A percentile compares a stretch with the other conserved stretches of the same genome.
These are phyloP conservation scores for Tuber umbilicatum DNA, from an alignment of 495 filamentous ascomycete genomes.

Conservation along the genomic window DNA sequence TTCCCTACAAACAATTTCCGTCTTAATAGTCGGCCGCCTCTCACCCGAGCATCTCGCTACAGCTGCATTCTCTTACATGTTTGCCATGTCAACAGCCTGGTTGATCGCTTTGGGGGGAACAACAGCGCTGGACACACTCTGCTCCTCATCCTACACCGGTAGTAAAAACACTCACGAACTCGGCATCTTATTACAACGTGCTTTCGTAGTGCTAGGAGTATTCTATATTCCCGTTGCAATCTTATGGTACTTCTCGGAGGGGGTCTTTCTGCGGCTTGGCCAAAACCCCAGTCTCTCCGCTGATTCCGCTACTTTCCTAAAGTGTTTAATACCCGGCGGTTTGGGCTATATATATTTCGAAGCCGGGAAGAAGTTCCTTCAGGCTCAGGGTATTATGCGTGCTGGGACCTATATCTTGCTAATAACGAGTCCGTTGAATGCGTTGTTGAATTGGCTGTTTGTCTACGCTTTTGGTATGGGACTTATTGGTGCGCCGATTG, in stretches of 20 bases:
- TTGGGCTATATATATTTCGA: slow-evolving; percentile 91
- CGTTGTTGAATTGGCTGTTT: slow-evolving; percentile 70
- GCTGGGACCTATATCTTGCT: slow-evolving; percentile 82
- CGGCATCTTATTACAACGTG: slow-evolving; percentile 73
- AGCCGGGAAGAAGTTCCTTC: slow-evolving; percentile 82
- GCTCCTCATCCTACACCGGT: slow-evolving; percentile 78
- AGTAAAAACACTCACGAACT: slow-evolving; percentile 70
- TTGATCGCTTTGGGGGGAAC: slow-evolving; percentile 87
- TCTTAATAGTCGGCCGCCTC: slow-evolving; percentile 74
- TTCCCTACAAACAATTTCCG: slow-evolving; percentile 76
- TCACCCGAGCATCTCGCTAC: slow-evolving; percentile 76
- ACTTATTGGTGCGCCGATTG: slow-evolving; percentile 73
- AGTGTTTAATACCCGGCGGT: slow-evolving; percentile 73
- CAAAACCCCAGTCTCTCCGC: slow-evolving; percentile 72
- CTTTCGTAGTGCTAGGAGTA: slow-evolving; percentile 63
- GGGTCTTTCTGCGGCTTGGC: slow-evolving; percentile 67
- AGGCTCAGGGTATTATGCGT: slow-evolving; percentile 85
- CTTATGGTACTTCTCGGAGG: slow-evolving; percentile 72
- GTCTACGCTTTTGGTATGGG: slow-evolving; percentile 64
- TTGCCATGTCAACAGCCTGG: slow-evolving; percentile 86
- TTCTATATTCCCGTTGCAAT: slow-evolving; percentile 72
- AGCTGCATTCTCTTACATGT: slow-evolving; percentile 88
- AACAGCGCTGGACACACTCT: slow-evolving; percentile 82
- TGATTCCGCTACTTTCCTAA: slow-evolving; percentile 69
- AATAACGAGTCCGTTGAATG: slow-evolving; percentile 75